phyloP scores from a whole-genome alignment of 1,284 basidiomycete genomes.

The Cryptococcus hybrid region DNA sequence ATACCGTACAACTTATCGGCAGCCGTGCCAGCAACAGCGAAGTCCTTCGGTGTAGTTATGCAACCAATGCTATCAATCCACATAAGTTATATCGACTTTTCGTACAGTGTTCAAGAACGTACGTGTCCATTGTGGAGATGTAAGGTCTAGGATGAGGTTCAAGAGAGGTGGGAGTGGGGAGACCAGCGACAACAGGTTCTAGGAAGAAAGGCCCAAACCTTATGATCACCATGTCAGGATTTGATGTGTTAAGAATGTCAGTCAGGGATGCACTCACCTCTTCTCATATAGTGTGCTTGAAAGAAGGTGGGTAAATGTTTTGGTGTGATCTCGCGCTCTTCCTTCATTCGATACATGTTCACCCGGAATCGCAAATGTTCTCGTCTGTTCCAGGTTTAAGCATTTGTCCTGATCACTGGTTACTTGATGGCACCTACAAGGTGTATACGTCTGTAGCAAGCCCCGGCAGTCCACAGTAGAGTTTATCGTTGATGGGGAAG shows the following conservation, averaged over 20 bases:
- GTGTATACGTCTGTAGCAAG: slow-evolving; percentile 92
- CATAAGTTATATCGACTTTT: neutral
- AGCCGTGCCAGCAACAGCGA: slow-evolving; percentile 94
- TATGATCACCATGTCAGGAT: neutral
- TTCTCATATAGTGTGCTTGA: slow-evolving; percentile 97
- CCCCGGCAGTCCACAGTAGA: slow-evolving; percentile 90
- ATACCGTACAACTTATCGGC: slow-evolving; percentile 93
- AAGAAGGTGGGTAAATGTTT: slow-evolving; percentile 92
- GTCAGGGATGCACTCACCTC: slow-evolving; percentile 53
- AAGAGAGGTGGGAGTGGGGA: slow-evolving; percentile 58
- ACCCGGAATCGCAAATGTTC: slow-evolving; percentile 90
- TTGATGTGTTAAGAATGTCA: no score
- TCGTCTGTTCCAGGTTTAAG: slow-evolving; percentile 57
- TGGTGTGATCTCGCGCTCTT: slow-evolving; percentile 95
- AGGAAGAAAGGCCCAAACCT: slow-evolving; percentile 95
- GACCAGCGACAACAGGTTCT: slow-evolving; percentile 93
- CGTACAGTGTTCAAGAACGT: slow-evolving; percentile 14
- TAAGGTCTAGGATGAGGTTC: slow-evolving; percentile 82
- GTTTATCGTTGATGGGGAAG: slow-evolving; percentile 89
- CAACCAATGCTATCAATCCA: slow-evolving; percentile 69
- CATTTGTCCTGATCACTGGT: neutral
- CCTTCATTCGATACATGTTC: slow-evolving; percentile 99
- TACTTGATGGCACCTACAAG: slow-evolving; percentile 58
- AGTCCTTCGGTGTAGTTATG: slow-evolving; percentile 63
- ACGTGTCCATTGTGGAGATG: slow-evolving; percentile 91